phyloP scores from a whole-genome alignment of 2,329 filamentous ascomycete genomes.

The Calonectria pseudoreteaudii region DNA sequence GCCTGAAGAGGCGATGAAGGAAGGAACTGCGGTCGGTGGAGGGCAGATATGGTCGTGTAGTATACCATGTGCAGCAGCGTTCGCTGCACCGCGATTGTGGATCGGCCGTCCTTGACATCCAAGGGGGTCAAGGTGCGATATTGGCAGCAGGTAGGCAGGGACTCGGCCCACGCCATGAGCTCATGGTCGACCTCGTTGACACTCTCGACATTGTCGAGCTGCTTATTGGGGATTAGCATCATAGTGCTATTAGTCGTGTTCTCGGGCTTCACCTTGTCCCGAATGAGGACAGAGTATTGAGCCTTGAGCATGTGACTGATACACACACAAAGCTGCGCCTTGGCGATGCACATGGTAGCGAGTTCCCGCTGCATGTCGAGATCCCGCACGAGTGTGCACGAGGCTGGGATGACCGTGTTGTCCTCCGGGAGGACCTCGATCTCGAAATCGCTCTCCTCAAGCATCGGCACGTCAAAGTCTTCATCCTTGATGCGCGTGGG shows the following conservation, averaged over 20 bases:
- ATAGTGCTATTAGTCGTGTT: slow-evolving; percentile 81
- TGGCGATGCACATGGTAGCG: slow-evolving; percentile 90
- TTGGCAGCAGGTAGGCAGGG: slow-evolving; percentile 77
- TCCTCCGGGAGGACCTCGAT: slow-evolving; percentile 75
- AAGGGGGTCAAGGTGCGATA: slow-evolving; percentile 69
- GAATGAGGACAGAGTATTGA: slow-evolving; percentile 91
- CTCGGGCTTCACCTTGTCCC: slow-evolving; percentile 83
- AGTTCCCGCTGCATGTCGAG: slow-evolving; percentile 80
- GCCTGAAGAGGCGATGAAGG: slow-evolving; percentile 73
- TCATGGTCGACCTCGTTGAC: slow-evolving; percentile 84
- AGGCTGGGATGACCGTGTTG: slow-evolving; percentile 74
- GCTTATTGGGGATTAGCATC: slow-evolving; percentile 92
- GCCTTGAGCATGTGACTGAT: slow-evolving; percentile 90
- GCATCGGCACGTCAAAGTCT: slow-evolving; percentile 94
- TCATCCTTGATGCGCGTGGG: slow-evolving; percentile 93
- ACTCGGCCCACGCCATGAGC: slow-evolving; percentile 80
- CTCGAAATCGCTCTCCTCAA: slow-evolving; percentile 87
- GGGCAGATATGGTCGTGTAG: slow-evolving; percentile 88
- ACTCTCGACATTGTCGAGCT: slow-evolving; percentile 82
- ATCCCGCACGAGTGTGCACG: slow-evolving; percentile 79
- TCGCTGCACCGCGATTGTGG: slow-evolving; percentile 76
- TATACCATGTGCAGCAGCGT: slow-evolving; percentile 95
- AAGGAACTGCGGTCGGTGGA: slow-evolving; percentile 91
- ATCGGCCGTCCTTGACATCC: slow-evolving; percentile 70
- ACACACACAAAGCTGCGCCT: slow-evolving; percentile 88